phyloP scores from a whole-genome alignment of 2,329 filamentous ascomycete genomes.

The Ascochyta koolunga region DNA sequence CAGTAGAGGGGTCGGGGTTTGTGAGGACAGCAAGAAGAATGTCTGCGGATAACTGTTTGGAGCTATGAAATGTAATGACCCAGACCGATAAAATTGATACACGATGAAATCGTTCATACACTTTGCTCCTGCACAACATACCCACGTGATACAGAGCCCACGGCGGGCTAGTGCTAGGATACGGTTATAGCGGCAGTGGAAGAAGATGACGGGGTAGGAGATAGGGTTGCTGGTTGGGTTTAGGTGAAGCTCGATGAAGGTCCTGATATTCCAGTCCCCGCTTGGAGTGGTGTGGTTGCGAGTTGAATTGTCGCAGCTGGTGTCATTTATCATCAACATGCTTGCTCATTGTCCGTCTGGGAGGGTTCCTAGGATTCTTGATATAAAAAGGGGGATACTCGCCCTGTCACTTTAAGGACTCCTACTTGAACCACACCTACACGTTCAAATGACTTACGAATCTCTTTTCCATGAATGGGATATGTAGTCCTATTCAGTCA shows the following conservation, averaged over 20 bases:
- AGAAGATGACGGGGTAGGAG: constrained; percentile 19
- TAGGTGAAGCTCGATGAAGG: constrained; percentile 19
- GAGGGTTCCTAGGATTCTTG: constrained; percentile 7
- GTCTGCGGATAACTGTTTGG: not conserved
- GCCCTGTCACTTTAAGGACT: constrained; percentile 1
- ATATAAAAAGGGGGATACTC: constrained; percentile 15
- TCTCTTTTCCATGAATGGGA: constrained; percentile 16
- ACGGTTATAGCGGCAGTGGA: constrained; percentile 22
- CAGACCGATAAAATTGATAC: no score
- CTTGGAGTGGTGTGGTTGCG: not conserved
- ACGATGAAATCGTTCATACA: no score
- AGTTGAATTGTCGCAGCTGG: constrained; percentile 2
- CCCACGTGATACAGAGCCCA: no score
- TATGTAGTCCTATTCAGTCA: constrained; percentile 17
- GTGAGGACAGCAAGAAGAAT: not conserved
- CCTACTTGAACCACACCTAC: not conserved
- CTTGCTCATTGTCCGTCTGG: not conserved
- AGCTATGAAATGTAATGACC: no score
- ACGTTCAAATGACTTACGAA: constrained; percentile 7
- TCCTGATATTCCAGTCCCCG: constrained; percentile 11
- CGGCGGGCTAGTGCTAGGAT: constrained; percentile 11
- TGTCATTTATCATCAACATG: constrained; percentile 13
- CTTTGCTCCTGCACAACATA: no score
- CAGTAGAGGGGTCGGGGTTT: constrained; percentile 10
- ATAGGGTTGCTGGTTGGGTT: constrained; percentile 2